A percentile compares a stretch with the other conserved stretches of the same genome.
Evolutionary conservation across 805 yeast genomes (phyloP).

Genomic region (Ogataea methylovora): DNA sequence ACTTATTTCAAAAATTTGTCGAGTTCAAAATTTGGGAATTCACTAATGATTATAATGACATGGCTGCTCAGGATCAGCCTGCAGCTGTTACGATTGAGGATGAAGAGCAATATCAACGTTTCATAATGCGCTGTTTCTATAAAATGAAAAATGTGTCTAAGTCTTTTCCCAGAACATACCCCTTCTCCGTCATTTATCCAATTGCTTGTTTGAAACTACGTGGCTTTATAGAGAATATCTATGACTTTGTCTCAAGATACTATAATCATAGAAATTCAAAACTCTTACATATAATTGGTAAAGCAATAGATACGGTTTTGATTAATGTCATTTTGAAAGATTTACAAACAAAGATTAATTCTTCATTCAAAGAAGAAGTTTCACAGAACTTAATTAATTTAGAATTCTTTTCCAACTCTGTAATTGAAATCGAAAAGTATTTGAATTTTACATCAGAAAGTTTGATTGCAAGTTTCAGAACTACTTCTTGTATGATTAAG

Average conservation of each 20-base stretch:
- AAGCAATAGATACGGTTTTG: slow-evolving; percentile 62
- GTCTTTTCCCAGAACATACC: slow-evolving; percentile 57
- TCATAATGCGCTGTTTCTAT: slow-evolving; percentile 36
- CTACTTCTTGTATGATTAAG: slow-evolving; percentile 19
- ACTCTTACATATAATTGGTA: slow-evolving; percentile 50
- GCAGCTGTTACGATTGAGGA: slow-evolving; percentile 76
- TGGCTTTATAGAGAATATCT: slow-evolving; percentile 53
- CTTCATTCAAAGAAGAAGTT: slow-evolving; percentile 80
- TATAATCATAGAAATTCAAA: slow-evolving; percentile 57
- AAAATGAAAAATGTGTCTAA: slow-evolving; percentile 15
- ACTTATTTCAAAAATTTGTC: slow-evolving; percentile 55
- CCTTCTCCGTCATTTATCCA: slow-evolving; percentile 85
- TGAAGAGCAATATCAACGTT: slow-evolving; percentile 49
- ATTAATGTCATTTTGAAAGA: slow-evolving; percentile 58
- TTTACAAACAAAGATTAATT: slow-evolving; percentile 51
- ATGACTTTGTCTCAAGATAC: slow-evolving; percentile 57
- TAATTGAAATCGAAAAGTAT: slow-evolving; percentile 55
- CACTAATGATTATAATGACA: slow-evolving; percentile 48
- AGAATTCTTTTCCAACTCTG: slow-evolving; percentile 76
- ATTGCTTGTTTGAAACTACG: slow-evolving; percentile 75
- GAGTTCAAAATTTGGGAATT: slow-evolving; percentile 47
- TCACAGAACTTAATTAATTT: slow-evolving; percentile 85
- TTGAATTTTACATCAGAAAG: slow-evolving; percentile 24
- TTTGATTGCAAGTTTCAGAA: slow-evolving; percentile 26
- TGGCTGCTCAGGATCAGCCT: slow-evolving; percentile 74